Conservation (phyloP, 1,284 basidiomycete genomes). For the Amylostereum areolatum region DNA sequence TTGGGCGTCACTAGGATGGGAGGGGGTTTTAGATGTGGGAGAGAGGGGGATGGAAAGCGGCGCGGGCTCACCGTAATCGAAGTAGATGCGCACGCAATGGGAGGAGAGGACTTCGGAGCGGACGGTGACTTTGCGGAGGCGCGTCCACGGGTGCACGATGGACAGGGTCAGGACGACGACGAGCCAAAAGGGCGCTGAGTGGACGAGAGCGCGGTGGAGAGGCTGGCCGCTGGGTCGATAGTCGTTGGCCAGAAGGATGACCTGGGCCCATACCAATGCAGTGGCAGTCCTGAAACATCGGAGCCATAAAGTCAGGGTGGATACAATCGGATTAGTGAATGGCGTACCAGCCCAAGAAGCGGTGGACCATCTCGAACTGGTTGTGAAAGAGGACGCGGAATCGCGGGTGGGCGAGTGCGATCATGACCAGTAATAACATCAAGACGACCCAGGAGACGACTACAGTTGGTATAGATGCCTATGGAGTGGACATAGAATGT, state of each 20-base stretch:
- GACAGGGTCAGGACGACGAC: conserved; percentile 43
- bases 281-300: conserved; percentile 25
- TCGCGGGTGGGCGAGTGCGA: conserved; percentile 45
- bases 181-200: conserved; percentile 47
- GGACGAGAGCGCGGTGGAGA: conserved; percentile 35
- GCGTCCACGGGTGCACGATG: conserved; percentile 48
- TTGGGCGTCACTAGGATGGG: conserved; percentile 33
- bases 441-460: conserved; percentile 49
- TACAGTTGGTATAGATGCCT: conserved; percentile 41
- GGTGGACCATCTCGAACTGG: conserved; percentile 48
- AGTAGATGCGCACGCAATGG: conserved; percentile 50
- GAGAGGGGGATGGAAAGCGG: conserved; percentile 3
- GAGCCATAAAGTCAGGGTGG: too few species aligned
- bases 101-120: conserved; percentile 45
- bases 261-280: conserved; percentile 49
- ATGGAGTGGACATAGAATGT: too few species aligned
- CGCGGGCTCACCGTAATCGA: conserved; percentile 39
- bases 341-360: conserved; percentile 45
- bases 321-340: background rate
- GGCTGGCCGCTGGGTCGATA: conserved; percentile 32
- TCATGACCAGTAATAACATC: conserved; percentile 40
- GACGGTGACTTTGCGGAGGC: conserved; percentile 49
- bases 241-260: conserved; percentile 46
- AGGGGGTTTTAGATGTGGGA: conserved; percentile 6
- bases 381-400: conserved; percentile 43